Percentiles rank a stretch among this genome's conserved stretches.
These are phyloP conservation scores for Cokeromyces recurvatus DNA, from an alignment of 371 early-diverging fungal species.

Conservation along the genomic window DNA sequence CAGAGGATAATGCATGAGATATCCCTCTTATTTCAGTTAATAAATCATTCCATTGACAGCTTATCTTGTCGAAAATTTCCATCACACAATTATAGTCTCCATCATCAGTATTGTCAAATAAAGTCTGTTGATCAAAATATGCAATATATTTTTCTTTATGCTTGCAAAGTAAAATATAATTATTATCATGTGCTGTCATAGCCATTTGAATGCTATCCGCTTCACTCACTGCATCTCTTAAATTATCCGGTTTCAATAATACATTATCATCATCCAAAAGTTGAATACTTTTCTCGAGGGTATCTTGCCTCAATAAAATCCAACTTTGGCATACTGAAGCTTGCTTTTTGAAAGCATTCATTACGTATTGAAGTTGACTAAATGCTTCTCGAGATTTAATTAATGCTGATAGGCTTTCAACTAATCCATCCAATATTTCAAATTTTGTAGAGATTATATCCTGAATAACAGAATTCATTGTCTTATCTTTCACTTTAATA, in stretches of 20 bases:
- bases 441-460: slow-evolving; percentile 28
- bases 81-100: slow-evolving; percentile 15
- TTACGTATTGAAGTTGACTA: slow-evolving; percentile 26
- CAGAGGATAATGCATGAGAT: slow-evolving; percentile 12
- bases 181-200: slow-evolving; percentile 22
- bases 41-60: slow-evolving; percentile 24
- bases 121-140: slow-evolving; percentile 18
- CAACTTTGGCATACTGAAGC: slow-evolving; percentile 21
- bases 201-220: slow-evolving; percentile 25
- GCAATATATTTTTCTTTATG: slow-evolving; percentile 21
- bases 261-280: slow-evolving; percentile 26
- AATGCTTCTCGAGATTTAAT: slow-evolving; percentile 35
- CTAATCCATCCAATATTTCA: slow-evolving; percentile 24
- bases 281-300: slow-evolving; percentile 13
- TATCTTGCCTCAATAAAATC: slow-evolving; percentile 19
- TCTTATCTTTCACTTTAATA: slow-evolving; percentile 28
- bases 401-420: slow-evolving; percentile 20
- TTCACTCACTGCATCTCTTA: slow-evolving; percentile 24
- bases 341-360: slow-evolving; percentile 29
- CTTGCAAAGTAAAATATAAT: slow-evolving; percentile 18
- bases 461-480: slow-evolving; percentile 32
- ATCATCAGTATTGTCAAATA: slow-evolving; percentile 13
- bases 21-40: slow-evolving; percentile 16
- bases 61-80: slow-evolving; percentile 10
- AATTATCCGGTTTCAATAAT: slow-evolving; percentile 7